Conservation (phyloP, 352 stramenopile species). For the Phytophthora constricta region DNA sequence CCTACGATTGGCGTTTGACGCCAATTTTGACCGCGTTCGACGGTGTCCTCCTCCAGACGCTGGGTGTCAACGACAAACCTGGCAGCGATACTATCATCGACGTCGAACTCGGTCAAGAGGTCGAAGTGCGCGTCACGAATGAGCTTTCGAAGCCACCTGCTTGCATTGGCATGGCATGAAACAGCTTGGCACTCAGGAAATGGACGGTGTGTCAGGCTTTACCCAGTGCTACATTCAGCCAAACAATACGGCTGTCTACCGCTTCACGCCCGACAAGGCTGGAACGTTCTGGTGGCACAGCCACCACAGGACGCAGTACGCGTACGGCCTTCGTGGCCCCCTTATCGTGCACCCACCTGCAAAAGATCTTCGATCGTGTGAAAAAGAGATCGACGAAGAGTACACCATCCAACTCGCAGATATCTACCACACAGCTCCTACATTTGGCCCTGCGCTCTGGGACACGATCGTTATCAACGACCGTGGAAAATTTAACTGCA, state of each 20-base stretch:
- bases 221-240: conserved; percentile 42
- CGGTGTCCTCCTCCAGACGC: conserved; percentile 24
- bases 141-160: conserved; percentile 26
- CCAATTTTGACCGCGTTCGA: conserved; percentile 21
- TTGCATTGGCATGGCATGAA: conserved; percentile 44
- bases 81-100: conserved; percentile 25
- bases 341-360: conserved; percentile 31
- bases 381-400: conserved; percentile 24
- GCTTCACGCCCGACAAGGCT: conserved; percentile 26
- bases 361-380: not conserved
- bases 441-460: conserved; percentile 9
- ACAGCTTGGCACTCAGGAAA: conserved; percentile 36
- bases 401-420: conserved; percentile 31
- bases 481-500: conserved; percentile 36
- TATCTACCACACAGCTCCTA: conserved; percentile 17
- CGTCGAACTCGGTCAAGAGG: conserved; percentile 20
- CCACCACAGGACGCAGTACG: conserved; percentile 30
- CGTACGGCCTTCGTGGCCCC: conserved; percentile 30
- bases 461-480: conserved; percentile 37
- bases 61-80: conserved; percentile 29
- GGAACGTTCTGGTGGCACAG: conserved; percentile 46
- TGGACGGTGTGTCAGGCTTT: conserved; percentile 37
- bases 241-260: conserved; percentile 26
- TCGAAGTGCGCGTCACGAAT: conserved; percentile 28
- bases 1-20: conserved; percentile 29